These are phyloP conservation scores for Apiospora hydei DNA, from an alignment of 2,329 filamentous ascomycete genomes.

Conservation along the genomic window DNA sequence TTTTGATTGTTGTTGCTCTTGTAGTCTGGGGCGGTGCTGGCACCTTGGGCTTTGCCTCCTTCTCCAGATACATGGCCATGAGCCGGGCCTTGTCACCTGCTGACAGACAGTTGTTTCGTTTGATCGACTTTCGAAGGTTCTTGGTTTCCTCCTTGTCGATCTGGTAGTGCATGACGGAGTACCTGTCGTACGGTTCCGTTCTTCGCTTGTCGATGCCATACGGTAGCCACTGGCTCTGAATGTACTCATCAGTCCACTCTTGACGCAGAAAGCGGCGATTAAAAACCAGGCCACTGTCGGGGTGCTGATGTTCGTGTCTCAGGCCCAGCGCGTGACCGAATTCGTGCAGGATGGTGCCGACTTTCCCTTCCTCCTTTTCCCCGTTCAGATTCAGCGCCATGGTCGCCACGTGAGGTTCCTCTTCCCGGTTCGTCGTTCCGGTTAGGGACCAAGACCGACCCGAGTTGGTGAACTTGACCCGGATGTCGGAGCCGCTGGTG, in stretches of 20 bases:
- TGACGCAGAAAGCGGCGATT: background rate
- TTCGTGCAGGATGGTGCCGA: background rate
- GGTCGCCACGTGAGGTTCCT: background rate
- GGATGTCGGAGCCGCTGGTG: too few relatives aligned
- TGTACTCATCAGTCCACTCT: too few relatives aligned
- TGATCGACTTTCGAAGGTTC: too few relatives aligned
- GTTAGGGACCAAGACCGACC: too few relatives aligned
- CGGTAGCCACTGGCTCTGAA: too few relatives aligned
- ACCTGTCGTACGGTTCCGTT: background rate
- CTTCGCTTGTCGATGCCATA: background rate
- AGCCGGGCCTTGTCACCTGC: too few relatives aligned
- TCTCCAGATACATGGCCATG: too few relatives aligned
- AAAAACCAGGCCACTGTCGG: background rate
- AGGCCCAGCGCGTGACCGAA: background rate
- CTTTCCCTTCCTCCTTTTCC: background rate
- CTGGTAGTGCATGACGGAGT: background rate
- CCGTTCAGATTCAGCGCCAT: background rate
- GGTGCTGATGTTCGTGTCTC: background rate
- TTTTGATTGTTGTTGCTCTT: too few relatives aligned
- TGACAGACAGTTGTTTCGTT: too few relatives aligned
- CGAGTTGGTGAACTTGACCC: background rate
- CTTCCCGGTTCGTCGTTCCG: background rate
- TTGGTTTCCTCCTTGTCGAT: background rate
- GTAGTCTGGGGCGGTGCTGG: too few relatives aligned
- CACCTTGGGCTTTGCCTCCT: too few relatives aligned